Conservation (phyloP, 768 basidiomycete genomes). For the Royoungia palumana region DNA sequence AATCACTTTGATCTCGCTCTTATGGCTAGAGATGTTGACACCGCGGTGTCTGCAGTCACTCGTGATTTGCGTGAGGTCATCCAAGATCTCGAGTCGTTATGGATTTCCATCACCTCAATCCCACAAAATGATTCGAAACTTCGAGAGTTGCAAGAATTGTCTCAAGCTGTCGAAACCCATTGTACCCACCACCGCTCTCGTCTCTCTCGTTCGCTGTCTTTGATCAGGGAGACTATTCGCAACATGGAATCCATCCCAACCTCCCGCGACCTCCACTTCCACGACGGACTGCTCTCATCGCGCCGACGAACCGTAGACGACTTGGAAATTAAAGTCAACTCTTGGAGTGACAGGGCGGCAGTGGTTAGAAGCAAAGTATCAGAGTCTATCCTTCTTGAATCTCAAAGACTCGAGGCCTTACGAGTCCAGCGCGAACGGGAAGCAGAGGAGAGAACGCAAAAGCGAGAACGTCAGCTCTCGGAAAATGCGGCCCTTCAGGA, state of each 20-base stretch:
- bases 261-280: conserved; percentile 41
- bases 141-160: conserved; percentile 36
- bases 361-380: conserved; percentile 36
- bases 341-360: conserved; percentile 43
- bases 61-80: conserved; percentile 39
- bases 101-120: conserved; percentile 32
- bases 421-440: conserved; percentile 31
- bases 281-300: conserved; percentile 46
- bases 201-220: conserved; percentile 48
- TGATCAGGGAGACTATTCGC: conserved; percentile 52
- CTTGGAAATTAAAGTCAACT: conserved; percentile 43
- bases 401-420: conserved; percentile 40
- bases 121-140: conserved; percentile 29
- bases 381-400: conserved; percentile 38
- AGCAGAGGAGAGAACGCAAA: conserved; percentile 20
- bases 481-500: conserved; percentile 35
- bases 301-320: conserved; percentile 52
- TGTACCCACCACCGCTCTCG: conserved; percentile 33
- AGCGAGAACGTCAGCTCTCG: conserved; percentile 22
- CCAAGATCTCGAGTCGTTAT: conserved; percentile 40
- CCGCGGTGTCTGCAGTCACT: conserved; percentile 35
- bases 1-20: conserved; percentile 49
- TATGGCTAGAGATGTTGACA: conserved; percentile 54
- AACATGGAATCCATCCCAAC: conserved; percentile 51
- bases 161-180: conserved; percentile 35